A percentile compares a stretch with the other conserved stretches of the same genome.
Evolutionary conservation across 176 grass and related monocot species (phyloP).

Genomic region (Saccharum spontaneum): DNA sequence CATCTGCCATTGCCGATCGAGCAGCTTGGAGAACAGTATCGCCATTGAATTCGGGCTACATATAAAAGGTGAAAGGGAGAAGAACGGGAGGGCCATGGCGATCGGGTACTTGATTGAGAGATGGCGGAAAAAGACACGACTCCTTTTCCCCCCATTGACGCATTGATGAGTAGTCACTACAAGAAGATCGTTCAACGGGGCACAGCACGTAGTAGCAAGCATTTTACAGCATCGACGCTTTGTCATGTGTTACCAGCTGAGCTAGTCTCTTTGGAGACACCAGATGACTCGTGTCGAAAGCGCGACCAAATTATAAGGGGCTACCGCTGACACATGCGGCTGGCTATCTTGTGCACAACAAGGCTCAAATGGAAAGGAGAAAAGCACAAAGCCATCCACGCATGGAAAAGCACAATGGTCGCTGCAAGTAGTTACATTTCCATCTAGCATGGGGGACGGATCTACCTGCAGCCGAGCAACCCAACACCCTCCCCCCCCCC

Average conservation of each 20-base stretch:
- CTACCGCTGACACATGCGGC: neutral
- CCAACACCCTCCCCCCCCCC: neutral
- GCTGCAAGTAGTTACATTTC: neutral
- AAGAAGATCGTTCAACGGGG: neutral
- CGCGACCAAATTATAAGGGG: neutral
- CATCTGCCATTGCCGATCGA: slow-evolving; percentile 17
- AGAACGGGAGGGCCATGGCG: neutral
- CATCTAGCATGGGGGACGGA: neutral
- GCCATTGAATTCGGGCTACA: slow-evolving; percentile 20
- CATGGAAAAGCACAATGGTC: neutral
- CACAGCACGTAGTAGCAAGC: neutral
- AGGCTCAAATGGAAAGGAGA: neutral
- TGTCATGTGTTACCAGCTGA: neutral
- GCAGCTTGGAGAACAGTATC: slow-evolving; percentile 25
- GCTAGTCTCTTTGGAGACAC: neutral
- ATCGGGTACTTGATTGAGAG: neutral
- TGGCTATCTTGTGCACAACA: neutral
- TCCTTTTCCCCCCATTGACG: neutral
- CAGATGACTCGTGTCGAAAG: neutral
- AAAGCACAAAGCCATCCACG: slow-evolving; percentile 9
- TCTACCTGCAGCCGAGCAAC: neutral
- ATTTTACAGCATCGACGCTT: neutral
- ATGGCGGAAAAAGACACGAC: neutral
- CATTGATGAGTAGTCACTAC: neutral
- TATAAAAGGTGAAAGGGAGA: neutral